Evolutionary conservation across 139 green algal species (phyloP).

Genomic region (Chlorella sp.): DNA sequence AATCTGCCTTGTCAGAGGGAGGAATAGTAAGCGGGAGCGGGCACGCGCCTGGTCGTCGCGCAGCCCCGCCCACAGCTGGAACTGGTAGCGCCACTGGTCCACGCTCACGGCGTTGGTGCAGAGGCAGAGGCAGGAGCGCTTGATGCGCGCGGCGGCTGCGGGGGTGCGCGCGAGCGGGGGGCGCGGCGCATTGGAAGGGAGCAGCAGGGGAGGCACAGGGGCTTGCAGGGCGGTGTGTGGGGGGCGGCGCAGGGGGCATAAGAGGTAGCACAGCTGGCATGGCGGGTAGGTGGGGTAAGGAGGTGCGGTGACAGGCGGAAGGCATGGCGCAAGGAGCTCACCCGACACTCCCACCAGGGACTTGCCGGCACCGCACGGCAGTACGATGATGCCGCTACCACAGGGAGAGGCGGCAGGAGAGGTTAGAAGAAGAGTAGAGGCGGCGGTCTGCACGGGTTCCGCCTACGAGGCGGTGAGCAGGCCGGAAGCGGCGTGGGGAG

Average conservation of each 20-base stretch:
- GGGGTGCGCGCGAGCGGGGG: too few species aligned
- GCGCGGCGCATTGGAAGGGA: too few species aligned
- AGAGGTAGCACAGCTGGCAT: too few species aligned
- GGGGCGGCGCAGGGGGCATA: background rate
- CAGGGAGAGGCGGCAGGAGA: too few species aligned
- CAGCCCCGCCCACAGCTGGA: constrained; percentile 95
- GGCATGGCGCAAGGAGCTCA: too few species aligned
- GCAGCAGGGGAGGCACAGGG: background rate
- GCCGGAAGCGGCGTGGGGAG: too few species aligned
- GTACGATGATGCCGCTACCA: constrained; percentile 97
- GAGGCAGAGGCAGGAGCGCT: constrained; percentile 89
- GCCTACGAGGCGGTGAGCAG: too few species aligned
- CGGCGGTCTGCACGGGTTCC: too few species aligned
- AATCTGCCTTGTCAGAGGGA: background rate
- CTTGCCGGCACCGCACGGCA: constrained; percentile 98
- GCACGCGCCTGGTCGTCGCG: constrained; percentile 41
- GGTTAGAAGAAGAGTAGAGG: too few species aligned
- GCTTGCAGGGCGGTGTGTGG: background rate
- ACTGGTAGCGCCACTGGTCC: constrained; percentile 98
- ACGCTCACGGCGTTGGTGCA: constrained; percentile 85
- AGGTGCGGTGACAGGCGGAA: background rate
- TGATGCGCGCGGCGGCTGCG: constrained; percentile 77
- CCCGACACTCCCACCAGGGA: constrained; percentile 63
- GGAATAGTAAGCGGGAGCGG: background rate
- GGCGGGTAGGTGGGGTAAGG: too few species aligned